Conservation (phyloP, 441 rosid genomes). For the Viola pubescens region DNA sequence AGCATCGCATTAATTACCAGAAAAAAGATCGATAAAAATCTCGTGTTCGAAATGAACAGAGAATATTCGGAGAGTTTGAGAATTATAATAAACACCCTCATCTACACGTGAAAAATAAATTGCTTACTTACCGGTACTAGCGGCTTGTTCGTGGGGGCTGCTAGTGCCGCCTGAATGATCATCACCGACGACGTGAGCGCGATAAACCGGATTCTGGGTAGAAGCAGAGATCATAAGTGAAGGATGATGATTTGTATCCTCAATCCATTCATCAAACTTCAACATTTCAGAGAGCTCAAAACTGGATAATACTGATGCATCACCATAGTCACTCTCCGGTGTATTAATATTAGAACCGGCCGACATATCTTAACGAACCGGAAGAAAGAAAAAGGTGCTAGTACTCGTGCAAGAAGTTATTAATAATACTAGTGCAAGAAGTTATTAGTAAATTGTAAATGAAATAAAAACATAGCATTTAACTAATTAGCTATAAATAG, state of each 20-base stretch:
- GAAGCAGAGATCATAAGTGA: constrained; percentile 25
- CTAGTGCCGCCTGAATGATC: constrained; percentile 24
- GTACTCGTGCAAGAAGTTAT: no score
- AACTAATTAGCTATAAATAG: background rate
- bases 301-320: constrained; percentile 14
- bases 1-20: background rate
- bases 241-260: constrained; percentile 33
- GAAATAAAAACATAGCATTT: no score
- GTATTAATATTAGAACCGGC: constrained; percentile 13
- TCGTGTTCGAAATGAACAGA: background rate
- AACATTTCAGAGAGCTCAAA: constrained; percentile 47
- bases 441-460: no score
- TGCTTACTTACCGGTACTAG: constrained; percentile 26
- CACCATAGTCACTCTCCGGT: constrained; percentile 24
- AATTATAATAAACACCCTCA: no score
- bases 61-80: background rate
- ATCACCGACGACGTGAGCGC: constrained; percentile 24
- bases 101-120: no score
- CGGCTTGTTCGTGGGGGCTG: constrained; percentile 24
- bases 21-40: constrained; percentile 4
- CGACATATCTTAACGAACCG: no score
- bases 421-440: no score
- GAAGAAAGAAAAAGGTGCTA: no score
- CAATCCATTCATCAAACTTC: constrained; percentile 41
- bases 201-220: constrained; percentile 26